Percentiles rank a stretch among this genome's conserved stretches.
These are phyloP conservation scores for Russula sp. DNA, from an alignment of 768 basidiomycete genomes.

Conservation along the genomic window DNA sequence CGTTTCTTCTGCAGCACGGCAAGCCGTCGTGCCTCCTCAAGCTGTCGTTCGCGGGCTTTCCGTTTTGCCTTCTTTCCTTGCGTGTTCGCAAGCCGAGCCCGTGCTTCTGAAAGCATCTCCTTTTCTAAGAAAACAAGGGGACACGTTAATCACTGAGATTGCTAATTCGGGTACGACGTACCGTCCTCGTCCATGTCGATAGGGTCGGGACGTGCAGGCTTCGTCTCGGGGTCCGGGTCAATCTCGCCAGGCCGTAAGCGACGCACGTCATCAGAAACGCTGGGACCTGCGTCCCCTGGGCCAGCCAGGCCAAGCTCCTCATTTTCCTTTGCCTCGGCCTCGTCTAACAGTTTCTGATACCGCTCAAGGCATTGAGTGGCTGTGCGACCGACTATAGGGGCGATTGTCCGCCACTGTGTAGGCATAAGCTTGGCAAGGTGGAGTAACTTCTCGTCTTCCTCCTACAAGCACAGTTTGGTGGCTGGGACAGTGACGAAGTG, in stretches of 20 bases:
- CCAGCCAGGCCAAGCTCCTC: conserved; percentile 90
- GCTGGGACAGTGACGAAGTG: not conserved
- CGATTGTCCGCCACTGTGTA: conserved; percentile 99
- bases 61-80: conserved; percentile 99
- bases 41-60: conserved; percentile 93
- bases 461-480: conserved; percentile 38
- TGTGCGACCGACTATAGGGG: conserved; percentile 95
- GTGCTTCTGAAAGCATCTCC: conserved; percentile 99
- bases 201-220: conserved; percentile 96
- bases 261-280: conserved; percentile 89
- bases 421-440: conserved; percentile 99
- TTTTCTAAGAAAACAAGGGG: conserved; percentile 56
- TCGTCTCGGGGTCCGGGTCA: conserved; percentile 97
- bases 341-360: conserved; percentile 96
- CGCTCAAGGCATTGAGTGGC: conserved; percentile 97
- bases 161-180: conserved; percentile 31
- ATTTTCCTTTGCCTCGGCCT: conserved; percentile 94
- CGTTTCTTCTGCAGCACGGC: conserved; percentile 97
- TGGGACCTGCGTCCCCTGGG: conserved; percentile 74
- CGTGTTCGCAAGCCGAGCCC: conserved; percentile 95
- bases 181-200: conserved; percentile 99
- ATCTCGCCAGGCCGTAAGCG: conserved; percentile 92
- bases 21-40: conserved; percentile 91
- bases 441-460: conserved; percentile 96
- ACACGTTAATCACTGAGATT: not conserved